Evolutionary conservation across 176 grass and related monocot species (phyloP).

Genomic region (Echinochloa phyllopogon): DNA sequence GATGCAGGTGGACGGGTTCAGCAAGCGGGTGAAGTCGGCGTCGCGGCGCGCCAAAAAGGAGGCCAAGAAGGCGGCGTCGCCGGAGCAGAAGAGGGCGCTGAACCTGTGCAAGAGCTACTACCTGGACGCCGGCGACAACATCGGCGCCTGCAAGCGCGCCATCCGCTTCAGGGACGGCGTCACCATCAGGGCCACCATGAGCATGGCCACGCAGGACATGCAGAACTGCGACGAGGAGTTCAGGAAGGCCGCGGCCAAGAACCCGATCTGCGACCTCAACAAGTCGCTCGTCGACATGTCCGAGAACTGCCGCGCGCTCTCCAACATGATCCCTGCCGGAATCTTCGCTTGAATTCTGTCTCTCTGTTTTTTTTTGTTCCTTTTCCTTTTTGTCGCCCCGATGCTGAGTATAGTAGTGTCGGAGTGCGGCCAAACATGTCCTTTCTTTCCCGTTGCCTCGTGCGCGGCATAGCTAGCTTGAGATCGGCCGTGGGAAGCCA

Average conservation of each 20-base stretch:
- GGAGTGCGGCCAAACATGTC: neutral
- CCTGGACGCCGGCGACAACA: constrained; percentile 40
- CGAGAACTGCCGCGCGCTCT: constrained; percentile 49
- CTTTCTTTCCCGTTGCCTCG: neutral
- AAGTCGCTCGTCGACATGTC: constrained; percentile 42
- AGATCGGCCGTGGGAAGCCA: neutral
- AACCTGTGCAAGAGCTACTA: constrained; percentile 25
- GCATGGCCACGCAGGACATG: constrained; percentile 56
- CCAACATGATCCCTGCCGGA: constrained; percentile 45
- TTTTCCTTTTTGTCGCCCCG: neutral
- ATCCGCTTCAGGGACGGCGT: constrained; percentile 42
- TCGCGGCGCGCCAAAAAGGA: neutral
- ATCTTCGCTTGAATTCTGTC: neutral
- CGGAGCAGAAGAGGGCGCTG: neutral
- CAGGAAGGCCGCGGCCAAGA: constrained; percentile 25
- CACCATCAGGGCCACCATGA: constrained; percentile 57
- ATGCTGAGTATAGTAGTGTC: too few relatives aligned
- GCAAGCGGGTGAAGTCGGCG: constrained; percentile 19
- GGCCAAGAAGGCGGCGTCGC: neutral
- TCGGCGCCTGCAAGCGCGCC: constrained; percentile 42
- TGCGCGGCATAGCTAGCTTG: neutral
- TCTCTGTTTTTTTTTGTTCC: neutral
- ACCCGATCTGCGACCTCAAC: constrained; percentile 38
- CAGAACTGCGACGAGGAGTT: constrained; percentile 53
- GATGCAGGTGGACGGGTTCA: constrained; percentile 50